phyloP scores from a whole-genome alignment of 2,329 filamentous ascomycete genomes.

The Alternaria burnsii region DNA sequence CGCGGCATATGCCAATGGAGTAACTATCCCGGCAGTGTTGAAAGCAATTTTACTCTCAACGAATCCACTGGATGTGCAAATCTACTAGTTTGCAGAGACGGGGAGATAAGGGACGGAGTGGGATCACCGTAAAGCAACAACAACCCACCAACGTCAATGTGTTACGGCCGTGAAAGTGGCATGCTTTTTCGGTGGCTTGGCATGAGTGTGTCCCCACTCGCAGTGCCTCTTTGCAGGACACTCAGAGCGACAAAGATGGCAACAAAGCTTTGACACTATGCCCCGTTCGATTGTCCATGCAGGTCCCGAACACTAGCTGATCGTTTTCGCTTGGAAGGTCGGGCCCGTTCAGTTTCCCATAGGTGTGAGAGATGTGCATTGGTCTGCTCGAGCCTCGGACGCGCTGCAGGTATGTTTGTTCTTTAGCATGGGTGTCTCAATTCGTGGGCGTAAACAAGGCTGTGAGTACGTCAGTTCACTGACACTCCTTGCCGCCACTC shows the following conservation, averaged over 20 bases:
- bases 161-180: neutral
- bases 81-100: neutral
- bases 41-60: neutral
- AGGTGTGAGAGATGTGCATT: neutral
- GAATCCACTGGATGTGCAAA: neutral
- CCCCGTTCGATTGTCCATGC: conserved; percentile 2
- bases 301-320: neutral
- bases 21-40: neutral
- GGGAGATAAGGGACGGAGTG: neutral
- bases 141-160: neutral
- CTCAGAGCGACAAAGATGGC: conserved; percentile 1
- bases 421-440: conserved; percentile 6
- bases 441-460: neutral
- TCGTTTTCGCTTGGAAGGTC: neutral
- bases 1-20: neutral
- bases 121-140: neutral
- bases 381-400: conserved; percentile 3
- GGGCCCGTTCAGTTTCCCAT: neutral
- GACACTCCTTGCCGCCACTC: neutral
- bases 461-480: conserved; percentile 1
- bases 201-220: neutral
- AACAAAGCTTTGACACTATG: conserved; percentile 6
- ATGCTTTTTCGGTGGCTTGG: neutral
- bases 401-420: conserved; percentile 13
- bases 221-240: neutral